These are phyloP conservation scores for Candida neerlandica DNA, from an alignment of 1,139 yeast genomes.

Conservation along the genomic window DNA sequence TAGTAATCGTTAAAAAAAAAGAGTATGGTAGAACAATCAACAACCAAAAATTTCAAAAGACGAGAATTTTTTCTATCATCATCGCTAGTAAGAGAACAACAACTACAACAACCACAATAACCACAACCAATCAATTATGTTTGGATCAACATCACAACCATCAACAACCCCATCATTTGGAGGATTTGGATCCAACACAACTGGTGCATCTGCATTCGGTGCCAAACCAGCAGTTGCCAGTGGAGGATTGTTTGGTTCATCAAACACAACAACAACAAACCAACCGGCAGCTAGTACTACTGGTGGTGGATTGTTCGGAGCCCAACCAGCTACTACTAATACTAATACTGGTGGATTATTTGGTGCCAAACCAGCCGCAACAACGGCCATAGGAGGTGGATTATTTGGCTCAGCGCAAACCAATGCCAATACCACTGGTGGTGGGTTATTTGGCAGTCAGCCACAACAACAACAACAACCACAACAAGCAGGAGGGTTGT, in stretches of 20 bases:
- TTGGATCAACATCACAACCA: slow-evolving; percentile 19
- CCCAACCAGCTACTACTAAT: not conserved
- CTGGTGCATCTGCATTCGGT: slow-evolving; percentile 23
- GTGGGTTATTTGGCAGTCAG: slow-evolving; percentile 20
- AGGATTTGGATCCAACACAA: slow-evolving; percentile 22
- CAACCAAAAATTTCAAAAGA: not conserved
- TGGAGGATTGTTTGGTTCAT: slow-evolving; percentile 20
- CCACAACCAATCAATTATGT: slow-evolving; percentile 16
- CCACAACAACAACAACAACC: slow-evolving; percentile 17
- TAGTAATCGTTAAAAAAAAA: not conserved
- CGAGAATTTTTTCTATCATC: slow-evolving; percentile 4
- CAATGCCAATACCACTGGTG: slow-evolving; percentile 8
- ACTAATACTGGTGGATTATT: slow-evolving; percentile 17
- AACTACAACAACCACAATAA: not conserved
- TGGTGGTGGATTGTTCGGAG: slow-evolving; percentile 28
- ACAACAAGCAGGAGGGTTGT: slow-evolving; percentile 25
- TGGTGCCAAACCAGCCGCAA: slow-evolving; percentile 6
- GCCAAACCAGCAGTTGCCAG: slow-evolving; percentile 16
- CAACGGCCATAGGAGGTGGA: slow-evolving; percentile 18
- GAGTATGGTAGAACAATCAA: not conserved
- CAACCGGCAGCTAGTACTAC: slow-evolving; percentile 12
- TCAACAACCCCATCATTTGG: slow-evolving; percentile 20
- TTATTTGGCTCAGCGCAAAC: slow-evolving; percentile 21
- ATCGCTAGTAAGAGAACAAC: slow-evolving; percentile 2
- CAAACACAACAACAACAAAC: slow-evolving; percentile 8